phyloP scores from a whole-genome alignment of 208 protist species.

The Acanthamoeba sp. region DNA sequence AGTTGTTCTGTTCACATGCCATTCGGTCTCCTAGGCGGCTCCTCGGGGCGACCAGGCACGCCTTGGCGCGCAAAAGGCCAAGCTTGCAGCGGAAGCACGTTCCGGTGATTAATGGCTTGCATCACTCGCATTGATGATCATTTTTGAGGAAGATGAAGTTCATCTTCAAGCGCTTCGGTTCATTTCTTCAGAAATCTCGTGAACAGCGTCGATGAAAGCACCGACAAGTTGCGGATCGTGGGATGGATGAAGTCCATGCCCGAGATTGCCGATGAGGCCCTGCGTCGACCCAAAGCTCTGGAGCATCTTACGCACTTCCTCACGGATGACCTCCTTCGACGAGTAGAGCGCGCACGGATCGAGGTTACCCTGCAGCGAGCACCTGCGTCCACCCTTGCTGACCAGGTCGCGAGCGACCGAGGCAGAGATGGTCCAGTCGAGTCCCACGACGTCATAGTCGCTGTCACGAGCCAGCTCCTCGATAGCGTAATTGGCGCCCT shows the following conservation, averaged over 20 bases:
- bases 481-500: constrained; percentile 88
- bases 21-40: no score
- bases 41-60: no score
- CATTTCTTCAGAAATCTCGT: constrained; percentile 84
- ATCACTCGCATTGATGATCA: no score
- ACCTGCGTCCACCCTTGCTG: background rate
- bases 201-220: constrained; percentile 89
- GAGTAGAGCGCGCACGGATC: constrained; percentile 87
- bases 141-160: background rate
- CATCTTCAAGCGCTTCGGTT: constrained; percentile 15
- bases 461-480: constrained; percentile 76
- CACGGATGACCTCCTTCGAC: constrained; percentile 68
- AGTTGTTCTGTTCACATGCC: no score
- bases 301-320: constrained; percentile 83
- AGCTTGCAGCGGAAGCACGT: no score
- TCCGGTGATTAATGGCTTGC: no score
- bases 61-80: no score
- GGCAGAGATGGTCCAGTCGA: constrained; percentile 91
- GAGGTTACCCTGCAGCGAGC: constrained; percentile 89
- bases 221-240: constrained; percentile 85
- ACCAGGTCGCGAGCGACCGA: constrained; percentile 73
- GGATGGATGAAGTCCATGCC: constrained; percentile 92
- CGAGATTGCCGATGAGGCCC: constrained; percentile 92
- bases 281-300: constrained; percentile 82
- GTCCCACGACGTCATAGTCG: constrained; percentile 89